Percentiles rank a stretch among this genome's conserved stretches.
Conservation (phyloP, 2,329 filamentous ascomycete species). For the Pseudomassariella vexata region DNA sequence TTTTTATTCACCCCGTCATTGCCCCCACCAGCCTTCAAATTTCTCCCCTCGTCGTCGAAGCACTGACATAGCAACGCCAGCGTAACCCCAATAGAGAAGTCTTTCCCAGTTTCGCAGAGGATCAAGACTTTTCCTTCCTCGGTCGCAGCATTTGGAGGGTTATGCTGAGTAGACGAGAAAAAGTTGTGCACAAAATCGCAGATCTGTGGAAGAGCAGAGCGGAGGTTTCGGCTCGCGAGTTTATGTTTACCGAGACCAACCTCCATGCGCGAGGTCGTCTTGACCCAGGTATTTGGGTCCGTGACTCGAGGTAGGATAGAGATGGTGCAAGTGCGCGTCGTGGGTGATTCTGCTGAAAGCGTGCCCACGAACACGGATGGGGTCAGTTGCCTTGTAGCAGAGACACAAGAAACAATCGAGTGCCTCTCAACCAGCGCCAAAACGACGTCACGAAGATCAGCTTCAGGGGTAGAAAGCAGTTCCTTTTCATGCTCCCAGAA, state of each 20-base stretch:
- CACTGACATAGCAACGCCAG: constrained; percentile 72
- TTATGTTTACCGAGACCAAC: constrained; percentile 69
- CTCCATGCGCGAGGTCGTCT: constrained; percentile 34
- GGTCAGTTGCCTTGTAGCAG: constrained; percentile 25
- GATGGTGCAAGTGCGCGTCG: constrained; percentile 31
- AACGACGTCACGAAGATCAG: constrained; percentile 51
- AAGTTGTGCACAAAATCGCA: constrained; percentile 45
- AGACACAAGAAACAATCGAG: constrained; percentile 6
- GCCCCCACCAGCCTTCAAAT: constrained; percentile 3
- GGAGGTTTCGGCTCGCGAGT: constrained; percentile 75
- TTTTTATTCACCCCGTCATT: constrained; percentile 57
- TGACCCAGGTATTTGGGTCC: constrained; percentile 35
- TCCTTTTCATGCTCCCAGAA: constrained; percentile 69
- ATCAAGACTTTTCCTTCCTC: constrained; percentile 40
- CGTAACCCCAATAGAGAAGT: constrained; percentile 72
- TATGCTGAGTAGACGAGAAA: constrained; percentile 24
- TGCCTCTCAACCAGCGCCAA: constrained; percentile 36
- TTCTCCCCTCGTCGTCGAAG: constrained; percentile 57
- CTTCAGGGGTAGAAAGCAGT: constrained; percentile 61
- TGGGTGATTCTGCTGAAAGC: constrained; percentile 10
- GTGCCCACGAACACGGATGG: constrained; percentile 21
- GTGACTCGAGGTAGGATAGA: constrained; percentile 36
- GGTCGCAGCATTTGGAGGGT: constrained; percentile 4
- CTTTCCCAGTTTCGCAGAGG: constrained; percentile 71
- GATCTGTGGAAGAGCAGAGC: constrained; percentile 61